Percentiles rank a stretch among this genome's conserved stretches.
Evolutionary conservation across 306 rosid genomes (phyloP).

Genomic region (Cucurbita ficifolia): DNA sequence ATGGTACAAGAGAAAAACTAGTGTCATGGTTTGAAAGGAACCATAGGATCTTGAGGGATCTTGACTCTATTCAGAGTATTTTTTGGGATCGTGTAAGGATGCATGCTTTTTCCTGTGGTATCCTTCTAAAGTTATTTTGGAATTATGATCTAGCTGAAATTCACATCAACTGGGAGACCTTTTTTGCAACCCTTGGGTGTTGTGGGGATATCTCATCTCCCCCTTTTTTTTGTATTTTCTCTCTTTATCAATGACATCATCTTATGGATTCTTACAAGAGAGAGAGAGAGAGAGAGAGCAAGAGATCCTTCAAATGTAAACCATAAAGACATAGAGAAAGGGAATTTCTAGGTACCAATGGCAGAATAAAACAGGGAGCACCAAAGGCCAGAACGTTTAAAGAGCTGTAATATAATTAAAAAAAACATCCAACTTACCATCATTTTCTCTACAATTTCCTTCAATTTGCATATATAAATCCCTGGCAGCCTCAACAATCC

Average conservation of each 20-base stretch:
- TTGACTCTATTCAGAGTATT: background rate
- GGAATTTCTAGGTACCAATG: background rate
- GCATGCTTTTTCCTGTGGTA: background rate
- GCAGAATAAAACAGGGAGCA: background rate
- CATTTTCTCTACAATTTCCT: slow-evolving; percentile 30
- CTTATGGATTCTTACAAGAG: no score
- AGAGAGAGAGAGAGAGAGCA: background rate
- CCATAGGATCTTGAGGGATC: background rate
- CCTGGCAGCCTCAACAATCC: slow-evolving; percentile 72
- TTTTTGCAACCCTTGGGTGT: no score
- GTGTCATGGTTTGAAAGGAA: background rate
- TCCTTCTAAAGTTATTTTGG: background rate
- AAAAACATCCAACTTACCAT: slow-evolving; percentile 27
- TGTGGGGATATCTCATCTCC: no score
- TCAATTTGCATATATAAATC: slow-evolving; percentile 73
- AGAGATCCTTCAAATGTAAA: background rate
- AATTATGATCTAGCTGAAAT: background rate
- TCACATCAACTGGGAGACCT: background rate
- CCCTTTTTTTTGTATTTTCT: no score
- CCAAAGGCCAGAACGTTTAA: background rate
- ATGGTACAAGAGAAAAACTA: background rate
- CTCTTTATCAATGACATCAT: no score
- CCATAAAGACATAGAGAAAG: background rate
- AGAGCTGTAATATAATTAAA: background rate
- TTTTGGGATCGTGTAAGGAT: background rate